Evolutionary conservation across 2,329 filamentous ascomycete genomes (phyloP).

Genomic region (Microdochium bolleyi): DNA sequence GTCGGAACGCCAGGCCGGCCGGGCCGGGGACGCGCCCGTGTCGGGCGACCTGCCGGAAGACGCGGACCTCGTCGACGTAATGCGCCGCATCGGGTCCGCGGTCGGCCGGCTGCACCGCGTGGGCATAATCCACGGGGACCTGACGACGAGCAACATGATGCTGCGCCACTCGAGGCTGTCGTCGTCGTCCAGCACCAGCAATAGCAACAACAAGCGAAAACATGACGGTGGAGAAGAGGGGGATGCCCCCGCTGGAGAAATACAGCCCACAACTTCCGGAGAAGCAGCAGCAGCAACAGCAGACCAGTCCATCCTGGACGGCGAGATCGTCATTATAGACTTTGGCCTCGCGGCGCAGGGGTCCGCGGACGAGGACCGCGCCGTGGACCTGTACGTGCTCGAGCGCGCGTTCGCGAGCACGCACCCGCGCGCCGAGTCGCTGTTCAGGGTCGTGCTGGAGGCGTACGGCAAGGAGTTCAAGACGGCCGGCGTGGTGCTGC

Average conservation of each 20-base stretch:
- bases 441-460: constrained; percentile 67
- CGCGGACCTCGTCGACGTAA: constrained; percentile 47
- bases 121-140: constrained; percentile 89
- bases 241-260: constrained; percentile 7
- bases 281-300: too few species aligned
- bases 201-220: background rate
- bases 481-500: constrained; percentile 66
- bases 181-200: background rate
- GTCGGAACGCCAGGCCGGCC: constrained; percentile 20
- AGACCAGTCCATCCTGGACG: constrained; percentile 36
- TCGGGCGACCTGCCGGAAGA: constrained; percentile 31
- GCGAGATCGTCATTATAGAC: constrained; percentile 85
- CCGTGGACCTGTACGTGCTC: constrained; percentile 92
- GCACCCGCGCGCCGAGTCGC: constrained; percentile 73
- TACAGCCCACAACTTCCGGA: background rate
- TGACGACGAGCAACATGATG: constrained; percentile 98
- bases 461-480: constrained; percentile 71
- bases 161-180: constrained; percentile 36
- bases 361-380: constrained; percentile 80
- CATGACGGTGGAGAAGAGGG: constrained; percentile 2
- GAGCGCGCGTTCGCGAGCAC: constrained; percentile 93
- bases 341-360: constrained; percentile 84
- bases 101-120: constrained; percentile 71
- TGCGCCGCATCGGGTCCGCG: constrained; percentile 62
- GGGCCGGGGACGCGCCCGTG: constrained; percentile 10